Percentiles rank a stretch among this genome's conserved stretches.
Evolutionary conservation across 306 rosid genomes (phyloP).

Genomic region (Vicia sativa): DNA sequence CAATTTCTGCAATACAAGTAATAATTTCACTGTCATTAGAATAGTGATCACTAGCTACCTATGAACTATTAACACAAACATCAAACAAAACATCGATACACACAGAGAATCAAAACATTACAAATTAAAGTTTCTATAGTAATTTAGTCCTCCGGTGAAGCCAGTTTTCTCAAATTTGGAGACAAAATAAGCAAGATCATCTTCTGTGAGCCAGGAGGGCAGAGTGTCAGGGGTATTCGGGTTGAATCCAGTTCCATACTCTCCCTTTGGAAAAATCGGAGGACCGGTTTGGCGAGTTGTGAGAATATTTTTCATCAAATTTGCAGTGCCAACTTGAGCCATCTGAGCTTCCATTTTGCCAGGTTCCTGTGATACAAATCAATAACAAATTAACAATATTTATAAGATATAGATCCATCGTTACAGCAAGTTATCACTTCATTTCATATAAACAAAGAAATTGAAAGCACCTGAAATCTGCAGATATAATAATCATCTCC

Average conservation of each 20-base stretch:
- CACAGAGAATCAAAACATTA: no score
- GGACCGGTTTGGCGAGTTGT: conserved; percentile 37
- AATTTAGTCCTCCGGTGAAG: conserved; percentile 51
- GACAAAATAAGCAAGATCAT: conserved; percentile 45
- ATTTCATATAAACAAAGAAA: neutral
- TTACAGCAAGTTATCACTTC: neutral
- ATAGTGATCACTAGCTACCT: no score
- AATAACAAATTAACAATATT: neutral
- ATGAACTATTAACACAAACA: no score
- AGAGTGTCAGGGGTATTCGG: conserved; percentile 16
- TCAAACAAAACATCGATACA: no score
- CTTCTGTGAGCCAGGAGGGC: conserved; percentile 51
- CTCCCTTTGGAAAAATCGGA: conserved; percentile 34
- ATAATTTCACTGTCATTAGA: neutral
- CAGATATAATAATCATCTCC: conserved; percentile 47
- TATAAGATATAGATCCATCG: no score
- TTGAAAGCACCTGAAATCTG: conserved; percentile 43
- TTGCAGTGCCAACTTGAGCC: conserved; percentile 30
- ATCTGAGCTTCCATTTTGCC: conserved; percentile 45
- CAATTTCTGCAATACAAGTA: conserved; percentile 38
- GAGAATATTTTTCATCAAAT: conserved; percentile 31
- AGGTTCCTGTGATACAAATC: conserved; percentile 7
- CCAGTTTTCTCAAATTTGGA: conserved; percentile 44
- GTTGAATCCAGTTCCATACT: conserved; percentile 31
- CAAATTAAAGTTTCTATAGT: conserved; percentile 39